phyloP scores from a whole-genome alignment of 345 rosid species.

The Arabidopsis arenosa region DNA sequence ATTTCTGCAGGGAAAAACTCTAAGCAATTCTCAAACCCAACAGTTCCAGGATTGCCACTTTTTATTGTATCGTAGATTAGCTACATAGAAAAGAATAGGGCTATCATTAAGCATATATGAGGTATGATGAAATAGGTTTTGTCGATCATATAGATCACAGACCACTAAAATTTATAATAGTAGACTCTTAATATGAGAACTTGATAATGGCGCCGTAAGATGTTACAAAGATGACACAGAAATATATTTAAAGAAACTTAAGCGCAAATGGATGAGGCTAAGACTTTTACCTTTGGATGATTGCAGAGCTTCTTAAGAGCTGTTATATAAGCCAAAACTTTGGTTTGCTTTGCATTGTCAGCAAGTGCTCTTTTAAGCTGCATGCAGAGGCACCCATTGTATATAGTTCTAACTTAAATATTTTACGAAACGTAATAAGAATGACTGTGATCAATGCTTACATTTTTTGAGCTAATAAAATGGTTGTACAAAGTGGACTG shows the following conservation, averaged over 20 bases:
- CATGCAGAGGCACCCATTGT: conserved; percentile 33
- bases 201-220: conserved; percentile 19
- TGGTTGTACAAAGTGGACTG: conserved; percentile 86
- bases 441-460: conserved; percentile 47
- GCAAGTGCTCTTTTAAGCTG: conserved; percentile 87
- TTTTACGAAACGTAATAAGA: conserved; percentile 18
- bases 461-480: conserved; percentile 97
- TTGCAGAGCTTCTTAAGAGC: conserved; percentile 99
- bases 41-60: conserved; percentile 75
- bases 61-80: conserved; percentile 90
- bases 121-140: conserved; percentile 10
- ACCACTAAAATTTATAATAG: conserved; percentile 1
- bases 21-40: conserved; percentile 86
- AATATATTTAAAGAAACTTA: not conserved
- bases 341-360: conserved; percentile 83
- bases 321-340: conserved; percentile 94
- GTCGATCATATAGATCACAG: conserved; percentile 1
- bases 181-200: conserved; percentile 7
- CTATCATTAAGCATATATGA: conserved; percentile 23
- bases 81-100: conserved; percentile 51
- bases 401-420: conserved; percentile 20
- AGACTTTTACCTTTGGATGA: conserved; percentile 88
- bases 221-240: conserved; percentile 24
- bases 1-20: conserved; percentile 87
- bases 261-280: conserved; percentile 9